Evolutionary conservation across 306 rosid species (phyloP), one percentile per base, ranked within the genome.

Genomic region (Vicia villosa): DNA sequence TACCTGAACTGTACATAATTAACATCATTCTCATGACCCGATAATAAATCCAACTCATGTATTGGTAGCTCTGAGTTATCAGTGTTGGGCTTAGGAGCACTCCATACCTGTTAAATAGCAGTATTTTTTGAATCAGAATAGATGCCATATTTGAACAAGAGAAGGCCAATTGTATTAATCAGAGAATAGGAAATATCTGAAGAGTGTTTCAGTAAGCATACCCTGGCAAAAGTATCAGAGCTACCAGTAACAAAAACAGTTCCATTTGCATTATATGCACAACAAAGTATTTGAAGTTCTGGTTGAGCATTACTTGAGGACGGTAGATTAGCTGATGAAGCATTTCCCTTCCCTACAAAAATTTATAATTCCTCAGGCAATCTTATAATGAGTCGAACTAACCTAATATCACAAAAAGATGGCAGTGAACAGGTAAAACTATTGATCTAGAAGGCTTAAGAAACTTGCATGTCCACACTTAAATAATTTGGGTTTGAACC

Each of bases 1-100:
- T 71, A 91, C 97, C 97, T 88, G 81, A 91, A 91, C 60, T 91
- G 97, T 62, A 91, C 97, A 73, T 91, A 88, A 79, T 91, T 91
- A 61, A 91, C 97, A 68, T 91, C 97, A 74, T 91, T 84, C 81
- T 88, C 97, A 22, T 91, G 97, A 76, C 97, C 97, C 51, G 96
- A 63, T 84, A 91, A 84, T 77, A 83, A 73, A 82, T 91, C 97
- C 83, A 88, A 73, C 84, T 91, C 97, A 52, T 89, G 87, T 59
- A 80, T 81, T 64, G 92, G 88, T 74, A 77, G 86, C 66, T 85
- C 91, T 45, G 83, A 64, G 68, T 88, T 86, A 36, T 79, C 88
- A 1, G 81, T 63, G 69, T 75, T 79, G 67, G 87, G 77, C 86
- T 84, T 91, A 36, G 75, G 59, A 70, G 96, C 91, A 85, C 82